These are phyloP conservation scores for Fragaria nilgerrensis DNA, from an alignment of 306 rosid species.

Conservation along the genomic window DNA sequence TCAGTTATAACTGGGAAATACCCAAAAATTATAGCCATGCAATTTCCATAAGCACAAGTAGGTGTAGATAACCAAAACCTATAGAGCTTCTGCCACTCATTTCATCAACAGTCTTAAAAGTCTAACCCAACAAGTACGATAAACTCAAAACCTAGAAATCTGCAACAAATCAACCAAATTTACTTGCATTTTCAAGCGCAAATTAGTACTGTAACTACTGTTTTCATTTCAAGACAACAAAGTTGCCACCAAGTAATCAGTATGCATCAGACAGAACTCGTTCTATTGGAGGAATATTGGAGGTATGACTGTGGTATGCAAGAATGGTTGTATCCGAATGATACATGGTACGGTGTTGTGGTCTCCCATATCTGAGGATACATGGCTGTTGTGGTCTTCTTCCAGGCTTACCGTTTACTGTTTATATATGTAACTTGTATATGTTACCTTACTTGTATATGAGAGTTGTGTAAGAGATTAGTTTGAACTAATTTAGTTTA, in stretches of 20 bases:
- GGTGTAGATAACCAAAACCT: not conserved
- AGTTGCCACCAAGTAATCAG: not conserved
- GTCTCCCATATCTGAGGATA: no score
- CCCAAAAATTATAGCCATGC: not conserved
- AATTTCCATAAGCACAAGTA: not conserved
- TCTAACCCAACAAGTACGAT: not conserved
- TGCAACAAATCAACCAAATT: not conserved
- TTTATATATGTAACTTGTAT: no score
- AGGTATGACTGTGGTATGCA: no score
- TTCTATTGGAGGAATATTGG: no score
- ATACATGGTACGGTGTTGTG: no score
- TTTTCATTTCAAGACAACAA: not conserved
- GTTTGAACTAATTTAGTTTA: no score
- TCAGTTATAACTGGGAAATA: not conserved
- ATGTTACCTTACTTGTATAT: no score
- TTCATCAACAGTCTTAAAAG: not conserved
- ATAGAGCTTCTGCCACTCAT: not conserved
- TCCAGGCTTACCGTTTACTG: no score
- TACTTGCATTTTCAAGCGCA: not conserved
- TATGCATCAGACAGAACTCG: not conserved
- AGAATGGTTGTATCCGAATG: no score
- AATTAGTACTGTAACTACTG: not conserved
- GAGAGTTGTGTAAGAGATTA: no score
- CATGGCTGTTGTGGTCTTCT: no score
- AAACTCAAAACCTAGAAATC: not conserved